Evolutionary conservation across 495 filamentous ascomycete genomes (phyloP), one percentile per base, ranked within the genome.

Genomic region (Cercophora sp.): DNA sequence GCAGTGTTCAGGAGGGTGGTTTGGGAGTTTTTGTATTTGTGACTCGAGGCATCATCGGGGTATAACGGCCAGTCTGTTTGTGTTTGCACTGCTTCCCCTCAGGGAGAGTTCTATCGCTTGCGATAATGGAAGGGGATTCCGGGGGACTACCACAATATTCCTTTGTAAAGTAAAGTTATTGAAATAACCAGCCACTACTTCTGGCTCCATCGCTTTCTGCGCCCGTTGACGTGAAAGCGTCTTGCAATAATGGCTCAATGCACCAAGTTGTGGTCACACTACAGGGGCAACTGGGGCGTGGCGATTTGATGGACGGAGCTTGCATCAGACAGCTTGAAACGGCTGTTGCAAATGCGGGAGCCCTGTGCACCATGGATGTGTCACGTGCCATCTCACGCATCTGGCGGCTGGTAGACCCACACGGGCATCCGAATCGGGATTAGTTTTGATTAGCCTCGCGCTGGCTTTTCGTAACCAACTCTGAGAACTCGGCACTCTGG

Each of bases 401-500:
- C n/a, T 15, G 20, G 35, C 9, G 18, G 18, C 18, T 25, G 6
- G 18, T 31, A 25, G 58, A 10, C 52, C 59, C 59, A 62, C 56
- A 51, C 46, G 2, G 23, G 50, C 53, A 6, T 29, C 43, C 6
- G 20, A 53, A 56, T 50, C 42, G 37, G 43, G 10, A 6, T 29
- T 62, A 60, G 60, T 51, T 53, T 45, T 11, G 52, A 60, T 45
- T 58, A 41, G 55, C 56, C 53, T 59, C 52, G 39, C 41, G 49
- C 53, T 62, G 57, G 60, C 60, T 62, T 62, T 60, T 60, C 51
- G 61, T 36, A 56, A 57, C 60, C 60, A 65, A 55, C 39, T 45
- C 49, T 49, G 53, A 45, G 36, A 36, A 46, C 47, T 26, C 41
- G 31, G 58, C 52, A 39, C 31, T 58, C 54, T 41, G 46, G 29